Evolutionary conservation across 1,284 basidiomycete species (phyloP), one percentile per base, ranked within the genome.

Genomic region (Ustilago curta): DNA sequence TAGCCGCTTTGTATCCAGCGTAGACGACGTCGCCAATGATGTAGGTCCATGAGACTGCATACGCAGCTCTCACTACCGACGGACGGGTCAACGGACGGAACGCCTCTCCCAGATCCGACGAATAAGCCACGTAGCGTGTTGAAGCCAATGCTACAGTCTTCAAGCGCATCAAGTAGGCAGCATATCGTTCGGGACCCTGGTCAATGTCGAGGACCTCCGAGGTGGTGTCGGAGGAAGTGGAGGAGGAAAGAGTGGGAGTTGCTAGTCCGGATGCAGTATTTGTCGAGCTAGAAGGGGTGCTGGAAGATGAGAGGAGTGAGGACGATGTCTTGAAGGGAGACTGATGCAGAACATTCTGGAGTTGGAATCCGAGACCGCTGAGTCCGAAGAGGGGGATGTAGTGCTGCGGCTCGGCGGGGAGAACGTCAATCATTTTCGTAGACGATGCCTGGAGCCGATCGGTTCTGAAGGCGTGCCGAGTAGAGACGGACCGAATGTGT

Each of bases 41-140:
- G 78, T 88, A 85, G 37, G 92, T 85, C 93, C 93, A 96, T 0
- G 92, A 94, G 63, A 95, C 86, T 25, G 91, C 93, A 85, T 96
- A 96, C 4, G 93, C 92, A 32, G 91, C 91, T 2, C 89, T 89
- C n/a, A 94, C 93, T 14, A 93, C 78, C 76, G 87, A 89, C 0
- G 93, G 92, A 18, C 89, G 89, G 3, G 95, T 92, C 40, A 96
- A 89, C 1, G 94, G 94, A 31, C 94, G 88, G 86, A 97, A 95
- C 0, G 94, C 93, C 86, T 97, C 95, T 62, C 95, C 95, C 35
- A 97, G 87, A 83, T 97, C 94, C 86, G 91, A 93, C 23, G 93
- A 93, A 89, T 91, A 86, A 19, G 76, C 83, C 8, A 78, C 65
- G 42, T 80, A 83, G 7, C 82, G 69, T 2, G 71, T 69, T 4